Percentiles rank a stretch among this genome's conserved stretches.
phyloP scores from a whole-genome alignment of 1,139 yeast species.

The Kodamaea arcana region DNA sequence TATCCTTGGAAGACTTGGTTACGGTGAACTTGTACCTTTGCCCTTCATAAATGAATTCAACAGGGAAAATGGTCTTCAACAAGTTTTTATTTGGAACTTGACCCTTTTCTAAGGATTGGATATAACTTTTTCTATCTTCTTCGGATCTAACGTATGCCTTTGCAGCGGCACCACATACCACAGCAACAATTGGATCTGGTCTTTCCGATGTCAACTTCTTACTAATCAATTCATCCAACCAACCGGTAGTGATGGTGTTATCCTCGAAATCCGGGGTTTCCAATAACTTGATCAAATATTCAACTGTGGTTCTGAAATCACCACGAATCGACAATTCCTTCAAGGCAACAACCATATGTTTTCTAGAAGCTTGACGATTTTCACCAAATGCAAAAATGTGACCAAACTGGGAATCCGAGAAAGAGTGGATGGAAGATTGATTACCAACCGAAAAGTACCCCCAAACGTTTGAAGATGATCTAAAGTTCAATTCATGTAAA shows the following conservation, averaged over 20 bases:
- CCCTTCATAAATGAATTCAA: slow-evolving; percentile 94
- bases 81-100: slow-evolving; percentile 84
- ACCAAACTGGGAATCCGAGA: slow-evolving; percentile 97
- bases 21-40: slow-evolving; percentile 91
- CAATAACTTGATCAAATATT: slow-evolving; percentile 86
- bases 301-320: slow-evolving; percentile 97
- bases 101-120: slow-evolving; percentile 80
- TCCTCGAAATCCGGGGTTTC: slow-evolving; percentile 97
- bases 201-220: slow-evolving; percentile 94
- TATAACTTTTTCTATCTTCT: slow-evolving; percentile 65
- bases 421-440: slow-evolving; percentile 95
- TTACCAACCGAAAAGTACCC: slow-evolving; percentile 97
- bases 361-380: slow-evolving; percentile 95
- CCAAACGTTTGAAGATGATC: slow-evolving; percentile 97
- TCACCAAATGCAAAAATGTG: slow-evolving; percentile 99
- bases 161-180: slow-evolving; percentile 95
- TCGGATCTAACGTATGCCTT: slow-evolving; percentile 84
- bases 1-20: slow-evolving; percentile 82
- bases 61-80: slow-evolving; percentile 82
- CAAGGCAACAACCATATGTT: slow-evolving; percentile 97
- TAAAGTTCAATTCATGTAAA: slow-evolving; percentile 89
- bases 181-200: slow-evolving; percentile 88
- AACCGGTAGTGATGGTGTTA: slow-evolving; percentile 95
- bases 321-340: slow-evolving; percentile 96
- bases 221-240: slow-evolving; percentile 94